Percentiles rank a stretch among this genome's conserved stretches.
Evolutionary conservation across 78 protist species (phyloP).

Genomic region (Dictyostelium capitatum): DNA sequence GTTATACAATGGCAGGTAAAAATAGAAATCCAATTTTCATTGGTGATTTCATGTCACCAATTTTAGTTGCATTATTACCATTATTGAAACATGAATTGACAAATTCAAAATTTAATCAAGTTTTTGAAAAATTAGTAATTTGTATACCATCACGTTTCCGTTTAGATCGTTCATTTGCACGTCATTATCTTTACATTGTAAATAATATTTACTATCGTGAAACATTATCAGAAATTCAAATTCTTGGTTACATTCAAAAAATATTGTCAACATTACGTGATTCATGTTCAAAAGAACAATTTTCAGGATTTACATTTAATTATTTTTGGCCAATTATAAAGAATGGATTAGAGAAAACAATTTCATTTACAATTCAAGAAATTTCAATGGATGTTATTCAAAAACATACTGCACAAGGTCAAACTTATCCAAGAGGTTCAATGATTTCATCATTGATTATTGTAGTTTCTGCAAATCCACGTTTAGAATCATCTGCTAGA

Average conservation of each 20-base stretch:
- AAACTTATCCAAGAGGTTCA: constrained; percentile 80
- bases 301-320: constrained; percentile 32
- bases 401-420: constrained; percentile 52
- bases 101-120: not conserved
- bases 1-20: not conserved
- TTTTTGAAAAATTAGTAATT: not conserved
- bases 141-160: constrained; percentile 18
- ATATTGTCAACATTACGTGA: constrained; percentile 18
- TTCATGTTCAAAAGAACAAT: not conserved
- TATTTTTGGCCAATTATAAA: constrained; percentile 72
- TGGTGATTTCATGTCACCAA: constrained; percentile 55
- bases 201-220: constrained; percentile 17
- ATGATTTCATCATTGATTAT: constrained; percentile 68
- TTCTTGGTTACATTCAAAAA: constrained; percentile 38
- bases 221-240: constrained; percentile 40
- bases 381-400: constrained; percentile 67
- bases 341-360: constrained; percentile 55
- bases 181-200: constrained; percentile 14
- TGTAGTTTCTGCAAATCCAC: constrained; percentile 44
- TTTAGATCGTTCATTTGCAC: constrained; percentile 23
- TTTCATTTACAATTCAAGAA: constrained; percentile 80
- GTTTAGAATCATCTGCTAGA: constrained; percentile 57
- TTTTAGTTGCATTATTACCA: not conserved
- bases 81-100: constrained; percentile 18
- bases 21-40: constrained; percentile 18